Conservation (phyloP, 371 early-diverging fungal genomes). For the Mycotypha africana region DNA sequence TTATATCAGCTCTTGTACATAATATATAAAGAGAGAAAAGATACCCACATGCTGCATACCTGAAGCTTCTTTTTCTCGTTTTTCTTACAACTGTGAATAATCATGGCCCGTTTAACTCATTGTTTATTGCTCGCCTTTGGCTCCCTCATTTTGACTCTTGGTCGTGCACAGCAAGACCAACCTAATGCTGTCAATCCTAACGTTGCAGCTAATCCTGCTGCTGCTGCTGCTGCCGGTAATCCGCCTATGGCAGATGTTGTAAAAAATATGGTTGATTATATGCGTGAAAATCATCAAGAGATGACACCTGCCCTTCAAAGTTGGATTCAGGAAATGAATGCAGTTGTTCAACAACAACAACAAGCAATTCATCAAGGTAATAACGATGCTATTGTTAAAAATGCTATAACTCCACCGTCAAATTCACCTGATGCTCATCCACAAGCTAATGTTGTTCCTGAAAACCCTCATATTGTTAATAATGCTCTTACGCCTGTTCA, state of each 20-base stretch:
- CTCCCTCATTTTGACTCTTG: too few species aligned
- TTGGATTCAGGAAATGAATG: too few species aligned
- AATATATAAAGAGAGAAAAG: too few species aligned
- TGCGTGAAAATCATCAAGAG: not conserved
- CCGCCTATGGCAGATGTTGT: not conserved
- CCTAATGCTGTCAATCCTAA: not conserved
- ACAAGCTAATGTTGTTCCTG: not conserved
- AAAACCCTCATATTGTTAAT: too few species aligned
- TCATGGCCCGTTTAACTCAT: too few species aligned
- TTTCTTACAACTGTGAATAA: not conserved
- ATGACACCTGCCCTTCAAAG: not conserved
- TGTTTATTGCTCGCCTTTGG: too few species aligned
- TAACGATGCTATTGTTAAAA: not conserved
- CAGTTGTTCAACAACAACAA: too few species aligned
- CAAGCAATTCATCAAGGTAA: not conserved
- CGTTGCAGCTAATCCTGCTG: slow-evolving; percentile 1
- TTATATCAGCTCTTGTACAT: too few species aligned
- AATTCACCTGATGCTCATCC: not conserved
- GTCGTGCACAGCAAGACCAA: too few species aligned
- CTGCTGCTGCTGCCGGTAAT: slow-evolving; percentile 5
- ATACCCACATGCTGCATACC: too few species aligned
- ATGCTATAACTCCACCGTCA: not conserved
- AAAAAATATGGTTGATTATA: not conserved
- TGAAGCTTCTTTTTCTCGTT: slow-evolving; percentile 9
- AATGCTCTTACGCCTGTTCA: not conserved